These are phyloP conservation scores for Boletus subcaerulescens DNA, from an alignment of 768 basidiomycete species.

Conservation along the genomic window DNA sequence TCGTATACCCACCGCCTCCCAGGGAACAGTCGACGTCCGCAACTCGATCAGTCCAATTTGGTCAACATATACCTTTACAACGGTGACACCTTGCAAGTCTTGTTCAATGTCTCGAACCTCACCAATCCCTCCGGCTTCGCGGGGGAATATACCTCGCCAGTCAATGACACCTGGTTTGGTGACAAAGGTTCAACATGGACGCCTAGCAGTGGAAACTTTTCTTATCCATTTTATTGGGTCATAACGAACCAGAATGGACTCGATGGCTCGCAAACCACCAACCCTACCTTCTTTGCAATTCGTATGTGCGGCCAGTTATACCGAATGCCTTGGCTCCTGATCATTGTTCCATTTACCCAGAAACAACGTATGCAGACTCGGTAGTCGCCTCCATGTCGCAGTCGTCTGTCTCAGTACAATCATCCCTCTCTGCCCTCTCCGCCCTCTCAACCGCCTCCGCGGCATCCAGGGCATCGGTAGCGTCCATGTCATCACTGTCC, in stretches of 20 bases:
- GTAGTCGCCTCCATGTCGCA: slow-evolving; percentile 56
- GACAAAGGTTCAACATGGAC: slow-evolving; percentile 44
- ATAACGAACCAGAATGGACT: slow-evolving; percentile 60
- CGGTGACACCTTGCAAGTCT: slow-evolving; percentile 57
- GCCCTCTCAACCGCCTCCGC: slow-evolving; percentile 38
- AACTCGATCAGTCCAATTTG: slow-evolving; percentile 55
- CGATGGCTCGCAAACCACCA: slow-evolving; percentile 57
- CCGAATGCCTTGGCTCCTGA: slow-evolving; percentile 6
- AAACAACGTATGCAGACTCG: slow-evolving; percentile 74
- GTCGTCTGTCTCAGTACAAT: slow-evolving; percentile 35
- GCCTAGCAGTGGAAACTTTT: slow-evolving; percentile 43
- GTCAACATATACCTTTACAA: slow-evolving; percentile 80
- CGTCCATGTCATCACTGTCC: slow-evolving; percentile 30
- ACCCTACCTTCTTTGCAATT: slow-evolving; percentile 74
- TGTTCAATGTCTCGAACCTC: slow-evolving; percentile 46
- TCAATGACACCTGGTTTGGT: slow-evolving; percentile 79
- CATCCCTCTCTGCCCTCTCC: slow-evolving; percentile 26
- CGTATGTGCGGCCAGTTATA: slow-evolving; percentile 53
- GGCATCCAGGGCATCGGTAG: slow-evolving; percentile 36
- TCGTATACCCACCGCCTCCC: slow-evolving; percentile 16
- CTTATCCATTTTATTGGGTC: slow-evolving; percentile 76
- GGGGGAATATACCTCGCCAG: slow-evolving; percentile 50
- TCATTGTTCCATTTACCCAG: slow-evolving; percentile 33
- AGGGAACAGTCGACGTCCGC: slow-evolving; percentile 78
- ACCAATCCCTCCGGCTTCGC: slow-evolving; percentile 53